Evolutionary conservation across 371 early-diverging fungal genomes (phyloP).

Genomic region (Mortierella sp.): DNA sequence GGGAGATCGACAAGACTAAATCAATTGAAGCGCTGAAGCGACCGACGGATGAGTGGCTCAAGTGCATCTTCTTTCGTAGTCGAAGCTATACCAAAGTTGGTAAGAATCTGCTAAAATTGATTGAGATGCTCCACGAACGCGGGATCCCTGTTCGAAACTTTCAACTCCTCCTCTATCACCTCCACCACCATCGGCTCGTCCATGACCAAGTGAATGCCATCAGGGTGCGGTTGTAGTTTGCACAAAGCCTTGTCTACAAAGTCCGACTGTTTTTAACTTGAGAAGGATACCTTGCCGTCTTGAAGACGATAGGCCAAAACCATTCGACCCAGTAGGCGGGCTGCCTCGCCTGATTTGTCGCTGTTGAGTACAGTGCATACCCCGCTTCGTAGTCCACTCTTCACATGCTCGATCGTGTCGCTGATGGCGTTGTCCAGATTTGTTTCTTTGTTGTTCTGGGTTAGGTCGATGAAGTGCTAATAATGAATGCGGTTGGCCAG

Average conservation of each 20-base stretch:
- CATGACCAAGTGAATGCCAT: slow-evolving; percentile 22
- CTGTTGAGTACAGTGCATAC: no score
- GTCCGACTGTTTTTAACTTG: background rate
- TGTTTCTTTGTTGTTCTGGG: no score
- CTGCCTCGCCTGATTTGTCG: no score
- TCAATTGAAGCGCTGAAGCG: slow-evolving; percentile 31
- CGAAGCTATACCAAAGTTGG: slow-evolving; percentile 12
- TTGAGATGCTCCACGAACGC: background rate
- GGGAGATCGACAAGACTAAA: slow-evolving; percentile 24
- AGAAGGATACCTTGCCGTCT: slow-evolving; percentile 6
- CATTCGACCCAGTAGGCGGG: no score
- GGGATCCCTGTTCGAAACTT: background rate
- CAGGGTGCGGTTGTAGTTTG: background rate
- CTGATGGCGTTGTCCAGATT: no score
- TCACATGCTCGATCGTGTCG: no score
- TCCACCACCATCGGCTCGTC: slow-evolving; percentile 30
- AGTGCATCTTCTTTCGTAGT: slow-evolving; percentile 26
- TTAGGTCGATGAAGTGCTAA: no score
- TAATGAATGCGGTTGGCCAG: no score
- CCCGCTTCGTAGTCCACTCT: no score
- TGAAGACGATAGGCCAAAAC: no score
- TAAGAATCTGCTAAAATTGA: no score
- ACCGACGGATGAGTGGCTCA: slow-evolving; percentile 28
- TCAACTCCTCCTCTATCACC: slow-evolving; percentile 16
- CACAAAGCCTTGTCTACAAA: no score